Conservation (phyloP, 164 flowering plant genomes). For the Nelumbo lutea region DNA sequence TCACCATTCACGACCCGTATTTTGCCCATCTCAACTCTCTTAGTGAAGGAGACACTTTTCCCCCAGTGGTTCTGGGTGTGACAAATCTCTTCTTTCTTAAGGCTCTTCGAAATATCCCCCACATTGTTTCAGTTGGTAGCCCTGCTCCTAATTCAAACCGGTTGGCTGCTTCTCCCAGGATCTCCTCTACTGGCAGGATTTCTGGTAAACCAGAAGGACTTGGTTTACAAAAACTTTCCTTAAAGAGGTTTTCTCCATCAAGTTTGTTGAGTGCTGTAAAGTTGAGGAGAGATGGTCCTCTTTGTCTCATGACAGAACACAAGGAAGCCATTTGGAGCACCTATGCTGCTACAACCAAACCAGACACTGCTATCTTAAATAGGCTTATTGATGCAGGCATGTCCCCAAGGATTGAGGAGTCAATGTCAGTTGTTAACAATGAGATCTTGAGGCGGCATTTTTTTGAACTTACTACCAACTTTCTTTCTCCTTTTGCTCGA, state of each 20-base stretch:
- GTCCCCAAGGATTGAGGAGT: slow-evolving; percentile 91
- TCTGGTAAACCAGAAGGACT: slow-evolving; percentile 46
- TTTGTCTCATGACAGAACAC: slow-evolving; percentile 93
- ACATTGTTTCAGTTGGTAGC: slow-evolving; percentile 86
- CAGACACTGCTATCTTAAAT: slow-evolving; percentile 90
- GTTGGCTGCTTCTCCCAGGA: slow-evolving; percentile 30
- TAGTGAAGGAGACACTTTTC: slow-evolving; percentile 62
- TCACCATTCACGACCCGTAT: slow-evolving; percentile 92
- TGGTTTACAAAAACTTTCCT: slow-evolving; percentile 60
- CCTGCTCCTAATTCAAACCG: slow-evolving; percentile 62
- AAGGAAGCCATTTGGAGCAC: slow-evolving; percentile 93
- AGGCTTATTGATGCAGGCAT: slow-evolving; percentile 96
- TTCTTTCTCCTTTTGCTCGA: slow-evolving; percentile 97
- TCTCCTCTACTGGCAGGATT: slow-evolving; percentile 46
- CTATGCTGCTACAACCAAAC: slow-evolving; percentile 74
- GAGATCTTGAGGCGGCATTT: slow-evolving; percentile 95
- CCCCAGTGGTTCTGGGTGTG: slow-evolving; percentile 92
- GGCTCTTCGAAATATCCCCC: slow-evolving; percentile 77
- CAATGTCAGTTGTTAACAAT: slow-evolving; percentile 98
- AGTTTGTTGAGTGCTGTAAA: slow-evolving; percentile 76
- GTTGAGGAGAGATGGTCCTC: slow-evolving; percentile 92
- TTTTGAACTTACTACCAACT: slow-evolving; percentile 92
- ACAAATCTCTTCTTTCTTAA: slow-evolving; percentile 95
- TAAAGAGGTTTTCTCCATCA: slow-evolving; percentile 80
- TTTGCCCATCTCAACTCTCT: slow-evolving; percentile 77